Evolutionary conservation across 805 yeast species (phyloP).

Genomic region (Cyberlindnera xylosilytica): DNA sequence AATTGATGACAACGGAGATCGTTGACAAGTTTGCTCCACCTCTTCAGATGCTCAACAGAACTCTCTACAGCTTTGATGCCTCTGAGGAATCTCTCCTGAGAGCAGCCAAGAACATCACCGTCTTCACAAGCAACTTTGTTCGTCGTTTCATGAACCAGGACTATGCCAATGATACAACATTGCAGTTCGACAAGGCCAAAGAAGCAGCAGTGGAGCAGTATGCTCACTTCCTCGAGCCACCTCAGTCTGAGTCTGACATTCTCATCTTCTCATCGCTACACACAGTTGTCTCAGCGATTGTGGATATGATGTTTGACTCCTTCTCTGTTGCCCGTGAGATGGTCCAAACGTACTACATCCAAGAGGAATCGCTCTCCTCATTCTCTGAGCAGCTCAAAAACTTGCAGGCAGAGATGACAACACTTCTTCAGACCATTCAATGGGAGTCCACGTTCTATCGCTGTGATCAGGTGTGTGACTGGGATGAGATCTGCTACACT

Average conservation of each 20-base stretch:
- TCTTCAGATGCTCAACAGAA: constrained; percentile 38
- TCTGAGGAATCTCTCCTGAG: constrained; percentile 16
- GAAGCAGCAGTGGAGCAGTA: constrained; percentile 44
- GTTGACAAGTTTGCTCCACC: constrained; percentile 52
- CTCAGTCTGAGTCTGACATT: constrained; percentile 40
- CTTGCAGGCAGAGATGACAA: background rate
- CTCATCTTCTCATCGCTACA: constrained; percentile 48
- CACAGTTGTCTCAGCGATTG: constrained; percentile 37
- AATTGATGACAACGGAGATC: constrained; percentile 44
- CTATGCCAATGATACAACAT: constrained; percentile 2
- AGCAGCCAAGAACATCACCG: constrained; percentile 35
- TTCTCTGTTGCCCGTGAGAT: constrained; percentile 32
- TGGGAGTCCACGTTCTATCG: constrained; percentile 41
- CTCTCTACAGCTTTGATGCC: constrained; percentile 15
- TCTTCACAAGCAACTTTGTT: constrained; percentile 41
- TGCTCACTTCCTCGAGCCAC: constrained; percentile 38
- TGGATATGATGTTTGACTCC: constrained; percentile 34
- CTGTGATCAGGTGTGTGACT: constrained; percentile 40
- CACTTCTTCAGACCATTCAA: constrained; percentile 30
- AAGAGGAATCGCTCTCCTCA: background rate
- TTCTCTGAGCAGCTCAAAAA: background rate
- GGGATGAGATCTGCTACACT: constrained; percentile 50
- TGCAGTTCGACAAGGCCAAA: constrained; percentile 23
- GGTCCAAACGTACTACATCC: constrained; percentile 21
- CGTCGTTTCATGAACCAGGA: constrained; percentile 39